A percentile compares a stretch with the other conserved stretches of the same genome.
phyloP scores from a whole-genome alignment of 1,284 basidiomycete genomes.

The Malassezia nana region DNA sequence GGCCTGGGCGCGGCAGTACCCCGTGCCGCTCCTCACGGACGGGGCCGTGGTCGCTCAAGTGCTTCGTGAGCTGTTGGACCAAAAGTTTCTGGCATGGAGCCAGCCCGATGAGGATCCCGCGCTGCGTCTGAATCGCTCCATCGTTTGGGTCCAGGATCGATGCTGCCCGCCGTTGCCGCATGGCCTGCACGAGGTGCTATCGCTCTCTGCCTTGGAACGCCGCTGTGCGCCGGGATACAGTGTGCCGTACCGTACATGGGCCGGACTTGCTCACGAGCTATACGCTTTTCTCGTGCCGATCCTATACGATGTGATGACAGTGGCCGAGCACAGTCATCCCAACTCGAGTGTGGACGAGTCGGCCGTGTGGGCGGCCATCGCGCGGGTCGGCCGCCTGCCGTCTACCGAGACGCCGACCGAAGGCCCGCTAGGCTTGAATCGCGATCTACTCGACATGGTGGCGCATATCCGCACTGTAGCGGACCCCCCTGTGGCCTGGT shows the following conservation, averaged over 20 bases:
- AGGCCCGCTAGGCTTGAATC: neutral
- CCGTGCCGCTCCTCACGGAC: neutral
- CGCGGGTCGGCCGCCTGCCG: conserved; percentile 2
- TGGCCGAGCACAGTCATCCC: conserved; percentile 4
- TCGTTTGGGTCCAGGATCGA: neutral
- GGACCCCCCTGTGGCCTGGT: conserved; percentile 13
- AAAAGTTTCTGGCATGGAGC: neutral
- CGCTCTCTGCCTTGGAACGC: neutral
- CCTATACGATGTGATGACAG: conserved; percentile 8
- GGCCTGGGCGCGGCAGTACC: neutral
- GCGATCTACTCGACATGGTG: neutral
- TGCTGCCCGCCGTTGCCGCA: neutral
- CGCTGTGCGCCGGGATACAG: neutral
- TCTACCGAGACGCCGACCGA: neutral
- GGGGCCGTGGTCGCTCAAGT: neutral
- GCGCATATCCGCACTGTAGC: neutral
- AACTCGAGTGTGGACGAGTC: neutral
- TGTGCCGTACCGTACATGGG: neutral
- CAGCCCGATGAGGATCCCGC: neutral
- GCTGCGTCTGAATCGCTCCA: neutral
- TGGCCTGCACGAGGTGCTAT: neutral
- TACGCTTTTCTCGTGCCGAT: conserved; percentile 4
- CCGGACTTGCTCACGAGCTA: neutral
- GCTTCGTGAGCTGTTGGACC: neutral
- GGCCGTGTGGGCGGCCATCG: conserved; percentile 10